Evolutionary conservation across 495 filamentous ascomycete species (phyloP).

Genomic region (Emericellopsis terricola): DNA sequence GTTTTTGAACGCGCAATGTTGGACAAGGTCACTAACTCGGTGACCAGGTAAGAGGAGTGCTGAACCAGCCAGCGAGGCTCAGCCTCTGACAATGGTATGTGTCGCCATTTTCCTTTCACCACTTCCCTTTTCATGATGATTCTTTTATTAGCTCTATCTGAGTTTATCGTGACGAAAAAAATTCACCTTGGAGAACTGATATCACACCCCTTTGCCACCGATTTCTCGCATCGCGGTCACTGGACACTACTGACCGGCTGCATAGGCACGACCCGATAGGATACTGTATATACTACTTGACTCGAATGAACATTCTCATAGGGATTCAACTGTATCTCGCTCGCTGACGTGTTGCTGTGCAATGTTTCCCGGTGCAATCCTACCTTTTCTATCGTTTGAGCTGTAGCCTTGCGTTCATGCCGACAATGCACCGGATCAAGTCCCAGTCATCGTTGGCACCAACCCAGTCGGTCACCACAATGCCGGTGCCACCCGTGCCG

Average conservation of each 20-base stretch:
- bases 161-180: conserved; percentile 51
- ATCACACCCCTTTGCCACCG: too few species aligned
- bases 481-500: conserved; percentile 73
- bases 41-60: not conserved
- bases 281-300: too few species aligned
- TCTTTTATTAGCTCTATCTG: conserved; percentile 59
- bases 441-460: conserved; percentile 87
- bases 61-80: not conserved
- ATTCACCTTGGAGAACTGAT: conserved; percentile 97
- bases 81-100: conserved; percentile 5
- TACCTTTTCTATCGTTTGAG: conserved; percentile 13
- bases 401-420: conserved; percentile 69
- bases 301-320: too few species aligned
- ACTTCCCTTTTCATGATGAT: conserved; percentile 47
- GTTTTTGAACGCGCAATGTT: not conserved
- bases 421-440: conserved; percentile 70
- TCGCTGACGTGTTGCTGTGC: too few species aligned
- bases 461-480: conserved; percentile 89
- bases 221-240: too few species aligned
- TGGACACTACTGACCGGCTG: too few species aligned
- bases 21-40: too few species aligned
- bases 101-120: conserved; percentile 1
- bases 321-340: too few species aligned
- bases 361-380: too few species aligned
- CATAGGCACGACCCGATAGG: too few species aligned